Evolutionary conservation across 2,329 filamentous ascomycete species (phyloP).

Genomic region (Alternaria sp.): DNA sequence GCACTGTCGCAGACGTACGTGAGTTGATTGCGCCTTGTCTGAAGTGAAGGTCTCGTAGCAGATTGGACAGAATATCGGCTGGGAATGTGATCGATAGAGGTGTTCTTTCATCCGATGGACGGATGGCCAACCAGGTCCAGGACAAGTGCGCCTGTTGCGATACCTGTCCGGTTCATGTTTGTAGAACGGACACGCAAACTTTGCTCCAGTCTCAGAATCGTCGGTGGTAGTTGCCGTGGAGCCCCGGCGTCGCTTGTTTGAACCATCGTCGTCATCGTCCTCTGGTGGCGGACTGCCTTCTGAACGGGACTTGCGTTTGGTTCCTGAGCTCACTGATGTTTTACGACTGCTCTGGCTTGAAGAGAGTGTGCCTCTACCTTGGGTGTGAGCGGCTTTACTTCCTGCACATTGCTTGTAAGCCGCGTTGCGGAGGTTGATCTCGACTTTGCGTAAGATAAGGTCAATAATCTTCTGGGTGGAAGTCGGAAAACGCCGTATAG

Average conservation of each 20-base stretch:
- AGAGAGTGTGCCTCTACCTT: background rate
- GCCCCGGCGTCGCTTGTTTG: constrained; percentile 38
- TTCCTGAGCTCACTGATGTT: constrained; percentile 23
- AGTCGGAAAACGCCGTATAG: constrained; percentile 18
- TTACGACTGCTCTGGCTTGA: constrained; percentile 23
- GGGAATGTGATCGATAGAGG: constrained; percentile 52
- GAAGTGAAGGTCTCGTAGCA: constrained; percentile 51
- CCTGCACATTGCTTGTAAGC: constrained; percentile 37
- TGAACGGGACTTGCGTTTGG: constrained; percentile 35
- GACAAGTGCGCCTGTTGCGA: constrained; percentile 48
- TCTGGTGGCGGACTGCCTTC: constrained; percentile 32
- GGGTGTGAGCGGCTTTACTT: constrained; percentile 15
- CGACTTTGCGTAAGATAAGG: constrained; percentile 40
- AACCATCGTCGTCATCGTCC: constrained; percentile 33
- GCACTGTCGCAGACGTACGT: constrained; percentile 43
- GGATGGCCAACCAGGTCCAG: constrained; percentile 51
- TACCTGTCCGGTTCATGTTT: constrained; percentile 53
- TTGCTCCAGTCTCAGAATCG: constrained; percentile 35
- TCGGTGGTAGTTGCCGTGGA: constrained; percentile 35
- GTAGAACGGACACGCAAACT: constrained; percentile 54
- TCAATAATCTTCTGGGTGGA: constrained; percentile 38
- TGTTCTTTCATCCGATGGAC: constrained; percentile 56
- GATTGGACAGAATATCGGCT: constrained; percentile 50
- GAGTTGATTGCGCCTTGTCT: constrained; percentile 43
- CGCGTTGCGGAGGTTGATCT: constrained; percentile 35